Base-by-base conservation (phyloP, 1,284 basidiomycete genomes). In the Irpex sp. region DNA sequence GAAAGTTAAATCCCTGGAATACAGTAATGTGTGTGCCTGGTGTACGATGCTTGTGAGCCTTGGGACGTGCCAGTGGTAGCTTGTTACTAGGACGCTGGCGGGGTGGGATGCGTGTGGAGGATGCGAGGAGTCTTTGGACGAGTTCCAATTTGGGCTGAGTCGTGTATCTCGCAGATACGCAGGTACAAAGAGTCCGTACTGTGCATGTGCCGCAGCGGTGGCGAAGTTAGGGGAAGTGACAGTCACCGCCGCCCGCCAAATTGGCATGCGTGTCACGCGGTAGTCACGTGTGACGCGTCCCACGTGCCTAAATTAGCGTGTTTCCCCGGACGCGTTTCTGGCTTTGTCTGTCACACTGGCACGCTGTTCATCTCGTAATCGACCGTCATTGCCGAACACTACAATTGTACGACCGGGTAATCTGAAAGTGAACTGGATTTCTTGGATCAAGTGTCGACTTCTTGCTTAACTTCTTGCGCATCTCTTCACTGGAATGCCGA, bases 401-500 rank as follows among this genome's bases (percentile, higher is more conserved):
- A 31, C 31, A 31, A 31, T 1, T 2, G 3, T 3, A 26, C 21
- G 31, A 3, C 31, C 31, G 31, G 31, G 4, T 4, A 31, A 31
- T 31, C 31, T 31, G 31, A 31, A 31, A 31, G 31, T 5, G 31
- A 31, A 31, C 3, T 3, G 5, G 31, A 31, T 3, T 31, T 31
- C 31, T 31, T 31, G 31, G 2, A 31, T 31, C 31, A 5, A 31
- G 31, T 31, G 5, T 3, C 31, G 2, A 3, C 31, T 31, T 31
- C 31, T 31, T 31, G 31, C 31, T 31, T 31, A 31, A 31, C 31
- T 31, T 31, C 31, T 31, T 31, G 31, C 3, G 3, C 31, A 31
- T 31, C 31, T 31, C 51, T 54, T 8, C 26, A 34, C 13, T 56
- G 17, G 7, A 21, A 66, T 66, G 65, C 47, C 63, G 6, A 66